These are phyloP conservation scores for Fusarium tanahbumbuense DNA, from an alignment of 2,329 filamentous ascomycete genomes.

Conservation along the genomic window DNA sequence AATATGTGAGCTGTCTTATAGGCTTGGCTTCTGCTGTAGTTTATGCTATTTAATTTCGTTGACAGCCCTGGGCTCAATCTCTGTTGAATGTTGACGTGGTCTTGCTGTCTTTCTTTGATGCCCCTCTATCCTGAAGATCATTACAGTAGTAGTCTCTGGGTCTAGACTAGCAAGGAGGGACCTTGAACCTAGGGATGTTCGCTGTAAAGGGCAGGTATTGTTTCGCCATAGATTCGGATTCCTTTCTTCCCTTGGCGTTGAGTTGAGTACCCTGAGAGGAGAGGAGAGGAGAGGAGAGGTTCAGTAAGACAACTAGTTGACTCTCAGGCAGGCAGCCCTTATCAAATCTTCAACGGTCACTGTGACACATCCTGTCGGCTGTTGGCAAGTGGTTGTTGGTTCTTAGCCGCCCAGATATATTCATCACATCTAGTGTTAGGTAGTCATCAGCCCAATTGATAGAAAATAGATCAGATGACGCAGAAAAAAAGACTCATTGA, in stretches of 20 bases:
- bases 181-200: slow-evolving; percentile 13
- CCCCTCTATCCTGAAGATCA: slow-evolving; percentile 37
- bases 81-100: background rate
- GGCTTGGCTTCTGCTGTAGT: background rate
- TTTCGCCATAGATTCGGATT: slow-evolving; percentile 30
- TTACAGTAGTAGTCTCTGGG: slow-evolving; percentile 19
- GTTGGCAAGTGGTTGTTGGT: slow-evolving; percentile 33
- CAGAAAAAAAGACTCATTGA: slow-evolving; percentile 2
- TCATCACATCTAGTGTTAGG: slow-evolving; percentile 39
- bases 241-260: slow-evolving; percentile 1
- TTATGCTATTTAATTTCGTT: background rate
- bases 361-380: slow-evolving; percentile 30
- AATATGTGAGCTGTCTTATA: background rate
- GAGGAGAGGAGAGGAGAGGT: background rate
- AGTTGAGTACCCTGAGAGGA: background rate
- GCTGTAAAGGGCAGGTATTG: slow-evolving; percentile 11
- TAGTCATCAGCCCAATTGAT: slow-evolving; percentile 36
- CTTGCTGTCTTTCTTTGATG: slow-evolving; percentile 3
- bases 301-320: background rate
- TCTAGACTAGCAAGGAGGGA: slow-evolving; percentile 1
- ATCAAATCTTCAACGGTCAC: background rate
- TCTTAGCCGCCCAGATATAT: slow-evolving; percentile 44
- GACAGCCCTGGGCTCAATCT: background rate
- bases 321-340: background rate
- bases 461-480: slow-evolving; percentile 36